phyloP scores from a whole-genome alignment of 257 asterid genomes.

The Solanum etuberosum region DNA sequence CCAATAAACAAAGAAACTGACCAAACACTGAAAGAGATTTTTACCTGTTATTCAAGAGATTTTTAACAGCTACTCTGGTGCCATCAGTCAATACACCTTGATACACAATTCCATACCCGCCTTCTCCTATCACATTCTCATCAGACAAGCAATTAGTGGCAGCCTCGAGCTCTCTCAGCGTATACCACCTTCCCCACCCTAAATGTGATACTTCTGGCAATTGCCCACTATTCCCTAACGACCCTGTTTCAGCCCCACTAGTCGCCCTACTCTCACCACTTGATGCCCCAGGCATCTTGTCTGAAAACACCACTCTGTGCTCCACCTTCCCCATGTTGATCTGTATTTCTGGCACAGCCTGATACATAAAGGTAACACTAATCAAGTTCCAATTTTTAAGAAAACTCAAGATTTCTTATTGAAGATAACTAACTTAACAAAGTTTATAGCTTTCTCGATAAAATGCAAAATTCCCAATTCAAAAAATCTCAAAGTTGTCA shows the following conservation, averaged over 20 bases:
- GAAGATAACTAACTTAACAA: neutral
- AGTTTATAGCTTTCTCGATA: neutral
- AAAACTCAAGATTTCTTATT: neutral
- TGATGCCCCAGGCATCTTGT: constrained; percentile 53
- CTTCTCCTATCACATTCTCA: constrained; percentile 94
- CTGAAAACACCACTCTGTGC: constrained; percentile 90
- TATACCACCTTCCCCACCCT: constrained; percentile 99
- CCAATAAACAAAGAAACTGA: neutral
- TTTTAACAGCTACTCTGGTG: constrained; percentile 75
- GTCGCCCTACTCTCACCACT: constrained; percentile 93
- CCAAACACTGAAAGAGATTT: neutral
- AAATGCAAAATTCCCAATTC: neutral
- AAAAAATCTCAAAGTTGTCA: neutral
- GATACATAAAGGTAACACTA: neutral
- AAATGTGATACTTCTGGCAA: constrained; percentile 94
- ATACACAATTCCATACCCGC: constrained; percentile 93
- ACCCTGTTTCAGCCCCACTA: constrained; percentile 72
- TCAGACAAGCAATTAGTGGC: constrained; percentile 84
- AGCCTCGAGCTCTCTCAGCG: constrained; percentile 92
- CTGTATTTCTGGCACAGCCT: constrained; percentile 85
- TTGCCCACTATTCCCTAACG: constrained; percentile 67
- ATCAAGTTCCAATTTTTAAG: neutral
- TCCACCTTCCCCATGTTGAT: constrained; percentile 93
- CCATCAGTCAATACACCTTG: constrained; percentile 66
- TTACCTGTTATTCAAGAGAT: constrained; percentile 81